Evolutionary conservation across 768 basidiomycete genomes (phyloP).

Genomic region (button mushroom (Agaricus bisporus)): DNA sequence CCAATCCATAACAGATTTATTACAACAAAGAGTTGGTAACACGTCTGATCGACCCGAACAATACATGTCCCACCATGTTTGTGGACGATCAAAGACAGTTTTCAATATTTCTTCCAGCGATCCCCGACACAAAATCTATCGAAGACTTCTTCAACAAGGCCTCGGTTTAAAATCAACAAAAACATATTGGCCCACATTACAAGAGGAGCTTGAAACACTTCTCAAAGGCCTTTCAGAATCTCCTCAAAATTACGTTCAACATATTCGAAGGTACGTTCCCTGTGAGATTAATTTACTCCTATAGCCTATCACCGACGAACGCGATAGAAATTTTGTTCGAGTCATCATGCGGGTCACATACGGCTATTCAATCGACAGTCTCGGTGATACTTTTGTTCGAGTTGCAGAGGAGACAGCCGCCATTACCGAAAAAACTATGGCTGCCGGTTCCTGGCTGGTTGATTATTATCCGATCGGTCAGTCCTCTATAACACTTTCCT

Average conservation of each 20-base stretch:
- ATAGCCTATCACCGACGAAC: not conserved
- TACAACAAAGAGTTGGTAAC: slow-evolving; percentile 42
- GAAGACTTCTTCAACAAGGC: slow-evolving; percentile 32
- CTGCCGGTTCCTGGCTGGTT: slow-evolving; percentile 38
- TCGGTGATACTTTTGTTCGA: slow-evolving; percentile 31
- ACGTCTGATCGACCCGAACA: slow-evolving; percentile 51
- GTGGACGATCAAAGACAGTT: slow-evolving; percentile 32
- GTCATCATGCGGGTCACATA: slow-evolving; percentile 39
- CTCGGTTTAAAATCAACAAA: slow-evolving; percentile 29
- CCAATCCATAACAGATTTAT: slow-evolving; percentile 37
- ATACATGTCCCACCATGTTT: slow-evolving; percentile 37
- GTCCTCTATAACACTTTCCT: slow-evolving; percentile 5
- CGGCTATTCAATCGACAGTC: slow-evolving; percentile 30
- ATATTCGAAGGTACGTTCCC: slow-evolving; percentile 30
- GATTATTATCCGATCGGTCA: slow-evolving; percentile 35
- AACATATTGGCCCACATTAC: slow-evolving; percentile 28
- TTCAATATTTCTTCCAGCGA: slow-evolving; percentile 39
- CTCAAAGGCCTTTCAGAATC: slow-evolving; percentile 23
- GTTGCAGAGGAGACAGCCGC: slow-evolving; percentile 32
- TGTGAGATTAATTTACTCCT: not conserved
- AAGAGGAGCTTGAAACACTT: slow-evolving; percentile 28
- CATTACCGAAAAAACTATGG: slow-evolving; percentile 33
- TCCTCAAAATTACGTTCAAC: slow-evolving; percentile 26
- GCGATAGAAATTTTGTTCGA: slow-evolving; percentile 27
- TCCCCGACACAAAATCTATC: slow-evolving; percentile 31